Conservation (phyloP, 2,329 filamentous ascomycete genomes). For the Atkinsonella hypoxylon region DNA sequence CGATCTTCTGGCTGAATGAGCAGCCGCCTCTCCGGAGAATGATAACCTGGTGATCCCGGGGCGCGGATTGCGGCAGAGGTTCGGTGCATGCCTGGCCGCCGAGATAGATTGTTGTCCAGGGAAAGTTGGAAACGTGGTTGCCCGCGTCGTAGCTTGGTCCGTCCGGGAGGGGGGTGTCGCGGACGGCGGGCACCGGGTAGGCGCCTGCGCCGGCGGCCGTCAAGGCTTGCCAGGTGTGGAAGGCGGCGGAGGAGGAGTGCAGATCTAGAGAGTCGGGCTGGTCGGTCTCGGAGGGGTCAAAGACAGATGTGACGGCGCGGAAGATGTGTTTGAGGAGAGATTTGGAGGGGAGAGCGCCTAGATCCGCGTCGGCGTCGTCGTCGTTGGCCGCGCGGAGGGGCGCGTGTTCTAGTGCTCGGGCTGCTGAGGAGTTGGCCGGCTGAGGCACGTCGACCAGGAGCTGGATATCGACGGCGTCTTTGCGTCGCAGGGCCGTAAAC, state of each 20-base stretch:
- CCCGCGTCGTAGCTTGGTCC: constrained; percentile 29
- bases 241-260: constrained; percentile 26
- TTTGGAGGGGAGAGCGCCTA: constrained; percentile 13
- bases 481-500: constrained; percentile 67
- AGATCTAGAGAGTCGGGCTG: constrained; percentile 18
- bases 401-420: not conserved
- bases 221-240: constrained; percentile 36
- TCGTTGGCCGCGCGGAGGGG: constrained; percentile 8
- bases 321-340: constrained; percentile 36
- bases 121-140: constrained; percentile 33
- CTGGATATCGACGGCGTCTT: constrained; percentile 61
- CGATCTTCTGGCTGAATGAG: constrained; percentile 71
- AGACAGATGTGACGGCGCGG: constrained; percentile 33
- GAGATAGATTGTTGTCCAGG: constrained; percentile 61
- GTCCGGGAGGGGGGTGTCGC: constrained; percentile 38
- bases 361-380: not conserved
- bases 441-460: constrained; percentile 31
- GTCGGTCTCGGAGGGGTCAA: constrained; percentile 21
- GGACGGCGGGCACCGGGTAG: constrained; percentile 55
- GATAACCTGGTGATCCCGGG: constrained; percentile 59
- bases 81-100: constrained; percentile 55
- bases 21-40: constrained; percentile 75
- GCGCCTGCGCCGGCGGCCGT: constrained; percentile 46
- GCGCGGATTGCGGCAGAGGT: constrained; percentile 37
- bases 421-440: constrained; percentile 15